Percentiles rank a stretch among this genome's conserved stretches.
Conservation (phyloP, 2,329 filamentous ascomycete species). For the Verticillium dahliae region DNA sequence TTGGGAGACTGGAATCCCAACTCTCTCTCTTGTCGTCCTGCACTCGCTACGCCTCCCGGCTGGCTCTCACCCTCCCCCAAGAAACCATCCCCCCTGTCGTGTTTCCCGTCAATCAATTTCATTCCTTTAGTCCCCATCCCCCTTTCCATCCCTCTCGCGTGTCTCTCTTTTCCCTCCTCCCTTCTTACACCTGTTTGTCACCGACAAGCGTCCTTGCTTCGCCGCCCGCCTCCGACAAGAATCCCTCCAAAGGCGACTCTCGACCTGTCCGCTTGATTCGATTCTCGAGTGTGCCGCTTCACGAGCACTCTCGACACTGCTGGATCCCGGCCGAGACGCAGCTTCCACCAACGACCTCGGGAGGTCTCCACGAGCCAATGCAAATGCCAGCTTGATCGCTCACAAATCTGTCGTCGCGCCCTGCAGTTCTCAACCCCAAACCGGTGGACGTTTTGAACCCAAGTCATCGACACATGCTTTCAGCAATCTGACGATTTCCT, state of each 20-base stretch:
- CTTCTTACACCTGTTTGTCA: constrained; percentile 11
- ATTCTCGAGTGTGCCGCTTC: constrained; percentile 7
- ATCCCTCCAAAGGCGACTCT: constrained; percentile 9
- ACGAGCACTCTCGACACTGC: not conserved
- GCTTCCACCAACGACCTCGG: constrained; percentile 3
- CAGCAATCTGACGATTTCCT: constrained; percentile 1
- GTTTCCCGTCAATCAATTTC: constrained; percentile 15
- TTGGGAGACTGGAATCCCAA: not conserved
- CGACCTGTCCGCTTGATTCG: constrained; percentile 4
- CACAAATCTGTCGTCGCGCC: constrained; percentile 8
- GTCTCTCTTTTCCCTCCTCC: constrained; percentile 7
- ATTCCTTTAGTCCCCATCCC: constrained; percentile 13
- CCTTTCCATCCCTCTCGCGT: constrained; percentile 13
- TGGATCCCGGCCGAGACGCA: not conserved
- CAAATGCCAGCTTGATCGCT: constrained; percentile 6
- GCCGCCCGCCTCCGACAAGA: constrained; percentile 13
- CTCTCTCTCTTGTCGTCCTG: not conserved
- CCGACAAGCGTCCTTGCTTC: constrained; percentile 8
- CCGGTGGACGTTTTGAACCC: not conserved
- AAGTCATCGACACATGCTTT: constrained; percentile 6
- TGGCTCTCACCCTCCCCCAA: not conserved
- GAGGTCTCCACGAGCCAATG: constrained; percentile 5
- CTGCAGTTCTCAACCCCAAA: constrained; percentile 1
- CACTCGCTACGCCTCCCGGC: not conserved
- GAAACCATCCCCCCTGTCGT: constrained; percentile 2